Evolutionary conservation across 257 asterid genomes (phyloP), one percentile per base, ranked within the genome.

Genomic region (Scutellaria galericulata): DNA sequence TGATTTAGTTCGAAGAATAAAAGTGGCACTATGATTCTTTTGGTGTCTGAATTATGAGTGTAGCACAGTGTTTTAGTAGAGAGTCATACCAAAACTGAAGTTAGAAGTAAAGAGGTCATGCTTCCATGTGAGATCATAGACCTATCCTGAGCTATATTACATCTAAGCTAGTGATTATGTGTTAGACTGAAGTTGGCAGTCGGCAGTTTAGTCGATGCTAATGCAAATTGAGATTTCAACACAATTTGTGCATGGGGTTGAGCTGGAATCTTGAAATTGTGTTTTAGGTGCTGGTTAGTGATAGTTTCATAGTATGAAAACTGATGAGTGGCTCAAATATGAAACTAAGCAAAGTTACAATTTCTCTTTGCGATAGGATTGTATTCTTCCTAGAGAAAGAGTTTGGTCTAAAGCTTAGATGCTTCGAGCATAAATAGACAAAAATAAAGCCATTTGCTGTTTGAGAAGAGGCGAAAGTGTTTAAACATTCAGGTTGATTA

Each of bases 181-280:
- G 11, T 75, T 64, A 37, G 44, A 52, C 53, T 76, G 53, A 44
- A 44, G 10, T 40, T 10, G 40, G 14, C 12, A 24, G 27, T 41
- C 35, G 37, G 45, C 15, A 62, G 45, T 51, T 41, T 12, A 56
- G 63, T 31, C 7, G 5, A 11, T 41, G 68, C 14, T 44, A 64
- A 27, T 73, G 52, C 7, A 44, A 64, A 9, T 35, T 64, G 58
- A 42, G n/a, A 24, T 64, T 9, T 27, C 1, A 67, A 4, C 24
- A 1, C 12, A 39, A 7, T 7, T 2, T 1, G 12, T 22, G 10
- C 11, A 20, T 71, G 75, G 31, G 12, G 12, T 37, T 67, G 27
- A 40, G 47, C 9, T 50, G 70, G 54, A 22, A 51, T 31, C 37
- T 31, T 31, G 37, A 39, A 11, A 22, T 9, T 63, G 14, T 57